phyloP scores from a whole-genome alignment of 257 asterid genomes.

The Lantana camara region DNA sequence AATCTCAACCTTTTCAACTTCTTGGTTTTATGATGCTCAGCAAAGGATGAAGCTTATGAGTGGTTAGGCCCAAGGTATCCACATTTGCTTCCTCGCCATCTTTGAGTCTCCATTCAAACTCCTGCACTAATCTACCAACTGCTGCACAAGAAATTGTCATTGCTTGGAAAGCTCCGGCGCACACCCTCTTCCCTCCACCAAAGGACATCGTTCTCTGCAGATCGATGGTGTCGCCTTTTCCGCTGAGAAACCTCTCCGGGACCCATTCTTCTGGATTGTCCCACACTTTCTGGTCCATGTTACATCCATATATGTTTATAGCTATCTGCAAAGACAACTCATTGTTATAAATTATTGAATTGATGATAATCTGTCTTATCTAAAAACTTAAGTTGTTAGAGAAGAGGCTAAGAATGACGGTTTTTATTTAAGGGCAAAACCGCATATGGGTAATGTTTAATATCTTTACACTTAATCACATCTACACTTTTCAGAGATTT shows the following conservation, averaged over 20 bases:
- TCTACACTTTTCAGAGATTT: too few relatives aligned
- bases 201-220: conserved; percentile 79
- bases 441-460: too few relatives aligned
- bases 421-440: too few relatives aligned
- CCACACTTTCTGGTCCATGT: conserved; percentile 77
- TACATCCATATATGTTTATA: conserved; percentile 78
- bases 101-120: conserved; percentile 69
- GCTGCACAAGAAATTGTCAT: conserved; percentile 64
- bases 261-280: conserved; percentile 70
- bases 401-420: too few relatives aligned
- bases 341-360: too few relatives aligned
- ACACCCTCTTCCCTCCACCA: conserved; percentile 83
- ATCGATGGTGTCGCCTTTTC: conserved; percentile 47
- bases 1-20: conserved; percentile 27
- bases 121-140: conserved; percentile 78
- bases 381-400: too few relatives aligned
- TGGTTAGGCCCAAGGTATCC: conserved; percentile 71
- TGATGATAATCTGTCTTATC: too few relatives aligned
- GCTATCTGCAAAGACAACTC: conserved; percentile 56
- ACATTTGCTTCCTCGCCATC: conserved; percentile 76
- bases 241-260: conserved; percentile 71
- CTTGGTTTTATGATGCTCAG: conserved; percentile 56
- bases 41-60: conserved; percentile 77
- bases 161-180: conserved; percentile 90
- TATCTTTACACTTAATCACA: too few relatives aligned